Evolutionary conservation across 2,329 filamentous ascomycete genomes (phyloP).

Genomic region (Scedosporium dehoogii): DNA sequence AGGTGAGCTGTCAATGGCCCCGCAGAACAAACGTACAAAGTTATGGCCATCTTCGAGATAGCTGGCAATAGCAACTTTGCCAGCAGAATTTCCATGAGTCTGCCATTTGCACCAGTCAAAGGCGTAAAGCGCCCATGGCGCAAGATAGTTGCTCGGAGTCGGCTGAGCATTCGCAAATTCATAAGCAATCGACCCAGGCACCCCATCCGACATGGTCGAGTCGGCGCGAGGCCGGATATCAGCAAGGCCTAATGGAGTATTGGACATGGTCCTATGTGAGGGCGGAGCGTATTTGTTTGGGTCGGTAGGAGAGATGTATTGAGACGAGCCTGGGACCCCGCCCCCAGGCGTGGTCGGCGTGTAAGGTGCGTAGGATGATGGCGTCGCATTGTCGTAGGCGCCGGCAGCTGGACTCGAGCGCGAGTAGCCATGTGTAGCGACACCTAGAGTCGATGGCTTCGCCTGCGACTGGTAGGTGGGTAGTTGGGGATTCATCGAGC

Average conservation of each 20-base stretch:
- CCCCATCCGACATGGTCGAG: conserved; percentile 65
- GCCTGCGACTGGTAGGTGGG: conserved; percentile 52
- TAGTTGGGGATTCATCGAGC: conserved; percentile 14
- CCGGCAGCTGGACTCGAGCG: conserved; percentile 67
- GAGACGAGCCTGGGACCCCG: conserved; percentile 31
- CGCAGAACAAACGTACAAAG: conserved; percentile 55
- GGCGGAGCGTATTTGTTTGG: conserved; percentile 43
- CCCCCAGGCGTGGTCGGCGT: conserved; percentile 56
- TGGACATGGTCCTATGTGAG: conserved; percentile 56
- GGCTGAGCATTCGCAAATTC: conserved; percentile 56
- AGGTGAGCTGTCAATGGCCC: neutral
- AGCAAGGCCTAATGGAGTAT: conserved; percentile 81
- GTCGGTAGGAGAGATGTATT: conserved; percentile 53
- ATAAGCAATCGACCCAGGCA: conserved; percentile 51
- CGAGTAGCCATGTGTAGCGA: conserved; percentile 63
- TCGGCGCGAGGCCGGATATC: conserved; percentile 86
- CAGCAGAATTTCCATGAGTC: conserved; percentile 66
- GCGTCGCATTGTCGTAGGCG: conserved; percentile 34
- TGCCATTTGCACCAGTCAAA: conserved; percentile 99
- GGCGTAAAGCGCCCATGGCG: conserved; percentile 91
- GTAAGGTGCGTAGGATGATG: conserved; percentile 45
- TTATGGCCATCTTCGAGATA: conserved; percentile 98
- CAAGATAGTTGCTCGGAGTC: conserved; percentile 83
- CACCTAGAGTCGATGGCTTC: conserved; percentile 53
- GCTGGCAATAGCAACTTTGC: conserved; percentile 90